A percentile compares a stretch with the other conserved stretches of the same genome.
phyloP scores from a whole-genome alignment of 208 protist species.

The Trypanosoma vivax region DNA sequence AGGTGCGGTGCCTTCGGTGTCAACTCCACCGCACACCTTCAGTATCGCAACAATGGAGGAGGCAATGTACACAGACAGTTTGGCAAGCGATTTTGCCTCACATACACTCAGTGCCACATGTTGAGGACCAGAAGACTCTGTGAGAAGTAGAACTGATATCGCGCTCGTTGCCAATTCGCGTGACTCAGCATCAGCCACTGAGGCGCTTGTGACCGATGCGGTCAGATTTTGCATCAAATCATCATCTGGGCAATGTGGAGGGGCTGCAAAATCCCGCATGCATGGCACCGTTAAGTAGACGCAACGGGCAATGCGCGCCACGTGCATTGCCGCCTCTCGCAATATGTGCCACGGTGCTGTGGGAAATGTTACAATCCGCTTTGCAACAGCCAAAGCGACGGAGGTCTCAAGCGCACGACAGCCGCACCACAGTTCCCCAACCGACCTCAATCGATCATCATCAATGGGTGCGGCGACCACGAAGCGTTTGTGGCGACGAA shows the following conservation, averaged over 20 bases:
- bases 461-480: no score
- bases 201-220: no score
- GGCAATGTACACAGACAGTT: background rate
- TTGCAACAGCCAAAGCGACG: constrained; percentile 8
- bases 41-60: background rate
- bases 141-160: background rate
- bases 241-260: background rate
- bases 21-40: no score
- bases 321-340: background rate
- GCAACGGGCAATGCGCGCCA: background rate
- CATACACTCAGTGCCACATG: background rate
- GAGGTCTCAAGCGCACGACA: constrained; percentile 11
- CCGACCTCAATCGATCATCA: background rate
- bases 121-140: background rate
- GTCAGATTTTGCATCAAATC: background rate
- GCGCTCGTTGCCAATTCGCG: no score
- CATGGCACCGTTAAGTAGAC: constrained; percentile 2
- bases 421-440: constrained; percentile 6
- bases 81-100: background rate
- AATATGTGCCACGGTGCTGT: background rate
- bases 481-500: no score
- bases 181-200: no score
- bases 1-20: no score
- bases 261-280: background rate
- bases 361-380: constrained; percentile 2